Evolutionary conservation across 2,329 filamentous ascomycete genomes (phyloP).

Genomic region (Microdochium paspali): DNA sequence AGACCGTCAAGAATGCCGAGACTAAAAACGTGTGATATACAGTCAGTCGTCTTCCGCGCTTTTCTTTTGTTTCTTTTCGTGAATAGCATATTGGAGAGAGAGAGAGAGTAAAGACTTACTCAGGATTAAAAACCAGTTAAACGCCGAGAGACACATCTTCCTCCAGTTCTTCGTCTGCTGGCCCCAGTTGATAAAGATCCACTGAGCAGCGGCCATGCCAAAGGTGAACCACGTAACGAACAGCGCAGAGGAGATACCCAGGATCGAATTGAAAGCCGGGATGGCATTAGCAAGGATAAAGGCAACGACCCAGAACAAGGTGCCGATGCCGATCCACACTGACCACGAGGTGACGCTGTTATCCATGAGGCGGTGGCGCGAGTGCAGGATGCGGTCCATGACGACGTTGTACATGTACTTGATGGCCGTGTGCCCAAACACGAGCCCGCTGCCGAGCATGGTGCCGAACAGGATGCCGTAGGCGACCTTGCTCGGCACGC

Average conservation of each 20-base stretch:
- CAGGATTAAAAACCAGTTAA: slow-evolving; percentile 10
- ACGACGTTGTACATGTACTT: slow-evolving; percentile 23
- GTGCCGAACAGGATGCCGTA: slow-evolving; percentile 28
- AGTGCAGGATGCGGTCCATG: slow-evolving; percentile 19
- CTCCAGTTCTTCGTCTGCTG: slow-evolving; percentile 15
- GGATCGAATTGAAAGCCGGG: slow-evolving; percentile 26
- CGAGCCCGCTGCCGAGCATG: slow-evolving; percentile 18
- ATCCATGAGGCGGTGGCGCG: slow-evolving; percentile 20
- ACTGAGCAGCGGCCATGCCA: slow-evolving; percentile 23
- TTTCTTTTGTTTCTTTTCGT: not conserved
- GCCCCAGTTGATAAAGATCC: slow-evolving; percentile 26
- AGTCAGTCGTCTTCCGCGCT: not conserved
- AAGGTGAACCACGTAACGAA: slow-evolving; percentile 27
- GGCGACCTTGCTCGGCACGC: slow-evolving; percentile 28
- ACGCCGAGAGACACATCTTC: slow-evolving; percentile 16
- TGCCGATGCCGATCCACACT: slow-evolving; percentile 23
- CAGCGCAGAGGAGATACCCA: slow-evolving; percentile 24
- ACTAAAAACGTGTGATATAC: not conserved
- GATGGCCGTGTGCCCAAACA: slow-evolving; percentile 23
- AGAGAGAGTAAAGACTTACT: not conserved
- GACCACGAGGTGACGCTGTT: slow-evolving; percentile 22
- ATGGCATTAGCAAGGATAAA: slow-evolving; percentile 26
- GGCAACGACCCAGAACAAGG: slow-evolving; percentile 21
- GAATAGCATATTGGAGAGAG: not conserved
- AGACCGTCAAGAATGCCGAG: not conserved